These are phyloP conservation scores for Citrullus amarus DNA, from an alignment of 306 rosid species.

Conservation along the genomic window DNA sequence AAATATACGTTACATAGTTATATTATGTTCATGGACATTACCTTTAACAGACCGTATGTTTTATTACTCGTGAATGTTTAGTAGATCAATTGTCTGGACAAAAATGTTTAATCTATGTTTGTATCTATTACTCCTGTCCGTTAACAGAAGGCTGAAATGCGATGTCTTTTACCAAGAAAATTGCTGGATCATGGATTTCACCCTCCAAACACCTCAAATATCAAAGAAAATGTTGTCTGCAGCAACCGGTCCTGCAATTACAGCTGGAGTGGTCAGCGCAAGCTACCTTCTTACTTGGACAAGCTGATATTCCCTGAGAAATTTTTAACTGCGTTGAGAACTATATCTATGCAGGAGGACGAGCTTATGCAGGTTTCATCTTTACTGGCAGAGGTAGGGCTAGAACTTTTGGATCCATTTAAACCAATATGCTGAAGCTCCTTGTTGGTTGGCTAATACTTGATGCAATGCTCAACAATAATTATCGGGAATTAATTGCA, in stretches of 20 bases:
- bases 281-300: slow-evolving; percentile 56
- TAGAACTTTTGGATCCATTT: background rate
- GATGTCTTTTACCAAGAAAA: slow-evolving; percentile 72
- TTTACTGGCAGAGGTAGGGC: slow-evolving; percentile 71
- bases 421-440: slow-evolving; percentile 1
- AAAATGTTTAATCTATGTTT: background rate
- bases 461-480: background rate
- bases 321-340: slow-evolving; percentile 67
- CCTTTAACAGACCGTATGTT: background rate
- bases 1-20: slow-evolving; percentile 1
- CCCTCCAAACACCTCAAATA: slow-evolving; percentile 21
- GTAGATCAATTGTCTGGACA: background rate
- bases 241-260: slow-evolving; percentile 33
- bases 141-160: slow-evolving; percentile 80
- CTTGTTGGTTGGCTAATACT: background rate
- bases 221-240: slow-evolving; percentile 23
- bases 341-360: slow-evolving; percentile 74
- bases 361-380: slow-evolving; percentile 71
- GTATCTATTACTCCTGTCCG: background rate
- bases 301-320: slow-evolving; percentile 79
- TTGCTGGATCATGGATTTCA: slow-evolving; percentile 69
- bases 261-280: slow-evolving; percentile 94
- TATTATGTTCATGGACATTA: background rate
- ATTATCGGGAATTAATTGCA: background rate
- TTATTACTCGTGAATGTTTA: background rate